phyloP scores from a whole-genome alignment of 495 filamentous ascomycete species.

The Rusavskia elegans region DNA sequence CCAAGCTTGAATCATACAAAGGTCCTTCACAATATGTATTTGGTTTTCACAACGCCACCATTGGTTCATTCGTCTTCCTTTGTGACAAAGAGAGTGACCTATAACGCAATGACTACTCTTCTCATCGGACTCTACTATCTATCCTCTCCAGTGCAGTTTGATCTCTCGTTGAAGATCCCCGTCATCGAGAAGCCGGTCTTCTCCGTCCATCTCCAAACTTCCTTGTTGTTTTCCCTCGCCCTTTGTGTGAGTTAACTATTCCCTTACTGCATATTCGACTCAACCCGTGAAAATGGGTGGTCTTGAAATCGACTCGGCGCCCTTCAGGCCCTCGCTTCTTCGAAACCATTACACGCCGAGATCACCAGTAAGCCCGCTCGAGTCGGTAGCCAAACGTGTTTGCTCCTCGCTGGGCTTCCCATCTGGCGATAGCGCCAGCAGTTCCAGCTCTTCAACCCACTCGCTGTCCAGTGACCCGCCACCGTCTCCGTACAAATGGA shows the following conservation, averaged over 20 bases:
- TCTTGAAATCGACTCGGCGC: neutral
- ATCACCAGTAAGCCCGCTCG: neutral
- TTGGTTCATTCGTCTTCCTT: neutral
- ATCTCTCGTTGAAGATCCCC: neutral
- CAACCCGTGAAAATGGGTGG: neutral
- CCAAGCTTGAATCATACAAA: neutral
- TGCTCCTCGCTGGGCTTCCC: neutral
- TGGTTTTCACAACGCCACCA: neutral
- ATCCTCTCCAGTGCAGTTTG: neutral
- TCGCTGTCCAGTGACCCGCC: neutral
- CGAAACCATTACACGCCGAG: neutral
- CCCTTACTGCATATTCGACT: neutral
- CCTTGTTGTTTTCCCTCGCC: neutral
- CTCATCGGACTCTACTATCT: neutral
- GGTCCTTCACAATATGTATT: neutral
- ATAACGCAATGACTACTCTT: neutral
- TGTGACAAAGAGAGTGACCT: neutral
- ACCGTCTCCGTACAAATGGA: conserved; percentile 1
- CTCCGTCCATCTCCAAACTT: neutral
- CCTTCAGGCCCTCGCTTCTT: neutral
- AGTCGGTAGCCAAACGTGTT: neutral
- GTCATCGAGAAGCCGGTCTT: neutral
- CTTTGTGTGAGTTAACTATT: neutral
- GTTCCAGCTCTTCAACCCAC: neutral
- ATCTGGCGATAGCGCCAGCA: neutral